Base-by-base conservation (phyloP, 441 rosid genomes). In the Codiaeum variegatum region DNA sequence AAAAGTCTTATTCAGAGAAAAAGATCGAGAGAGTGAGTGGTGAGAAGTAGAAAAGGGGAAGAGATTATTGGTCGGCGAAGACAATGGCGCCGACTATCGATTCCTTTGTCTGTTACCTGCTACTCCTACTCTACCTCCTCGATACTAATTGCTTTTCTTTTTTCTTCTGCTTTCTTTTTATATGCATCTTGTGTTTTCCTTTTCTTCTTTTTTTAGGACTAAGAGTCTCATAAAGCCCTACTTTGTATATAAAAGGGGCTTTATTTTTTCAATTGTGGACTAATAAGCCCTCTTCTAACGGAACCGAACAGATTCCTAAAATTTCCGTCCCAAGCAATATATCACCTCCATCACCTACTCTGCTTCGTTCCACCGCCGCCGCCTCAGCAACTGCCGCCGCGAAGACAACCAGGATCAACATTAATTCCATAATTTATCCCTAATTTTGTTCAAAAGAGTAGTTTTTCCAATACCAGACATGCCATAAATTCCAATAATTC, bases 51-150 rank as follows among this genome's bases (percentile, higher is more conserved):
- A 6, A 62, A 64, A 58, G 69, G 38, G 69, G 78, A 84, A 72
- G 81, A 40, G 62, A 83, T 79, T 77, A 82, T 79, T 87, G 94
- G 96, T 85, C 90, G 96, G 91, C 87, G 86, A 62, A 73, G 85
- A 82, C 80, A 81, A 55, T 70, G 79, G 85, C 96, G 96, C 94
- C 94, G 90, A 92, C 96, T 85, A 66, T 82, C 56, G 81, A 83
- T 83, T 85, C 79, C 77, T 70, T 83, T 82, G 80, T 84, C 78
- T 67, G 62, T 76, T 62, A 32, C 68, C 44, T 11, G 1, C 23
- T 47, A 21, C 38, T 19, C 5, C 60, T 32, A 32, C 58, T 28
- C n/a, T n/a, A n/a, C 36, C 44, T 40, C 44, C 11, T 10, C 13
- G 13, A 40, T 9, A 40, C 44, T 0, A 36, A 9, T 40, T 40